phyloP scores from a whole-genome alignment of 1,284 basidiomycete species.

The Amylostereum areolatum region DNA sequence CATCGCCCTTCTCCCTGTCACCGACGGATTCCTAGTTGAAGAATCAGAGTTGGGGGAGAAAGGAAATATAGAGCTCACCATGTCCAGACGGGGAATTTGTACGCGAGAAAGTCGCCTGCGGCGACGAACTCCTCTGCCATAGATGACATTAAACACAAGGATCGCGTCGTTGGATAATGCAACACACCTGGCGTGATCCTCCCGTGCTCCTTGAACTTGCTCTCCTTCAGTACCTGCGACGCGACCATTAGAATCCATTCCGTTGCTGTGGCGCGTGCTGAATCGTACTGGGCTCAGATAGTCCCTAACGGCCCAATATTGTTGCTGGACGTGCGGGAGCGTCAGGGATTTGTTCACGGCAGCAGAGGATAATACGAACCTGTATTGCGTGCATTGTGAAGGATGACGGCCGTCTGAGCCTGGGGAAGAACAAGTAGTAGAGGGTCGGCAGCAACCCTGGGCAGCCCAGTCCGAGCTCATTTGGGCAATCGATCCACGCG shows the following conservation, averaged over 20 bases:
- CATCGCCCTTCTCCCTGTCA: slow-evolving; percentile 83
- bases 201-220: slow-evolving; percentile 98
- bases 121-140: slow-evolving; percentile 88
- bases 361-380: slow-evolving; percentile 28
- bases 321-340: slow-evolving; percentile 43
- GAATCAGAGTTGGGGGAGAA: not conserved
- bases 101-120: slow-evolving; percentile 89
- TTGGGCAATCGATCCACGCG: too few species aligned
- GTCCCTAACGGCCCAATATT: slow-evolving; percentile 94
- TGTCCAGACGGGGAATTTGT: slow-evolving; percentile 95
- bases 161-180: slow-evolving; percentile 6
- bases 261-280: slow-evolving; percentile 11
- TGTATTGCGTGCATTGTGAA: slow-evolving; percentile 65
- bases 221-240: slow-evolving; percentile 86
- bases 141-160: slow-evolving; percentile 11
- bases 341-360: not conserved
- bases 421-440: too few species aligned
- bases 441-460: too few species aligned
- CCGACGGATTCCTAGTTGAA: slow-evolving; percentile 1
- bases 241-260: slow-evolving; percentile 11
- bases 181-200: slow-evolving; percentile 87
- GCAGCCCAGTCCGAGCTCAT: too few species aligned
- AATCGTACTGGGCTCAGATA: slow-evolving; percentile 85
- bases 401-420: not conserved
- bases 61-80: slow-evolving; percentile 51